phyloP scores from a whole-genome alignment of 306 rosid species.

The Corylus americana region DNA sequence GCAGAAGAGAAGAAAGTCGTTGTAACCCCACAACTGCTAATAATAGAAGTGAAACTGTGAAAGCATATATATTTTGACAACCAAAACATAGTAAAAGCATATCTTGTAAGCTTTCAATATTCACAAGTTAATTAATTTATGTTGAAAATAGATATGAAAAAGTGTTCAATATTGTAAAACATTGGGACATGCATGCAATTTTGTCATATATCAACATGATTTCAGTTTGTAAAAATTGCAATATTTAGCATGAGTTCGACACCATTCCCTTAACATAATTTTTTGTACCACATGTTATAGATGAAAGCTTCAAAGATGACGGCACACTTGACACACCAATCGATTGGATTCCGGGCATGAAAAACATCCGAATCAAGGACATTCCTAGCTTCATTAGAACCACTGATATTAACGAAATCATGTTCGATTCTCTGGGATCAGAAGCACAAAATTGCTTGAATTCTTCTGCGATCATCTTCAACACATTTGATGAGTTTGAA shows the following conservation, averaged over 20 bases:
- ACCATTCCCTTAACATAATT: background rate
- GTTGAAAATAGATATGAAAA: no score
- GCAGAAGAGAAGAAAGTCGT: no score
- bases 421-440: constrained; percentile 44
- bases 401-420: constrained; percentile 24
- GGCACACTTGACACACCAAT: constrained; percentile 32
- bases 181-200: no score
- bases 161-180: no score
- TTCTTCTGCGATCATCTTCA: constrained; percentile 39
- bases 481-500: constrained; percentile 44
- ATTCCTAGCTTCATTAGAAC: constrained; percentile 45
- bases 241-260: background rate
- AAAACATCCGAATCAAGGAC: constrained; percentile 42
- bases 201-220: background rate
- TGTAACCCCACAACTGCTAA: no score
- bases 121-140: no score
- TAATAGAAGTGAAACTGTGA: no score
- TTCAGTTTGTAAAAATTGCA: background rate
- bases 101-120: no score
- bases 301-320: constrained; percentile 31
- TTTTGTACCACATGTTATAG: constrained; percentile 11
- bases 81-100: no score
- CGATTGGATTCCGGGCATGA: constrained; percentile 46
- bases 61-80: no score
- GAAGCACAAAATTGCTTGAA: constrained; percentile 35